Evolutionary conservation across 1,284 basidiomycete species (phyloP), one percentile per base, ranked within the genome.

Genomic region (Neolentinus lepideus): DNA sequence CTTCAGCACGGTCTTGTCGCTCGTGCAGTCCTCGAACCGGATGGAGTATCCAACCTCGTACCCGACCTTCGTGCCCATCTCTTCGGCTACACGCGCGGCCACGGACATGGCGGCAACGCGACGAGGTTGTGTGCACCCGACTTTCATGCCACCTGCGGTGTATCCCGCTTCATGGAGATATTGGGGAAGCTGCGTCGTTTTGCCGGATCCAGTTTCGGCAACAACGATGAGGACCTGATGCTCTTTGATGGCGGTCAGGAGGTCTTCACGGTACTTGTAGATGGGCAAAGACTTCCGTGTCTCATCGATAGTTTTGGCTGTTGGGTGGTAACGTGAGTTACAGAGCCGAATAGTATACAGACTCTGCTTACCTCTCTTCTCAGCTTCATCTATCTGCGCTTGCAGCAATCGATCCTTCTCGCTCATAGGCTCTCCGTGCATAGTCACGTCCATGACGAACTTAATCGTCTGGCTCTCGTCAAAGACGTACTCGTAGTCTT

Each of bases 71-170:
- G 88, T 90, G 3, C 95, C 97, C 88, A 99, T 94, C 73, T 99
- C 97, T 60, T 99, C 97, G 0, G 96, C 96, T 2, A 99, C 97
- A 74, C 97, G 94, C 3, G 94, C 94, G 1, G 97, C 97, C 52
- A 99, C 97, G 48, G 92, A 96, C 97, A 99, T 99, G 29, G 97
- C 97, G 2, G 97, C 97, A 12, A 99, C 97, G 61, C 97, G 92
- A 66, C 97, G 90, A 33, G 97, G 97, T 71, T 99, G 97, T 0
- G 97, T 99, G 67, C 97, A 99, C 0, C 95, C 97, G 33, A 99
- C 81, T 69, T 95, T 98, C 70, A 84, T 75, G 6, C 96, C 95
- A 61, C 84, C 81, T 21, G 85, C 81, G 2, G 93, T 96, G 71
- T 92, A 99, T 1, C 97, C 97, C 1, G 94, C 94, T 75, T 99